Conservation (phyloP, 2,329 filamentous ascomycete genomes). For the Talaromyces rugulosus region DNA sequence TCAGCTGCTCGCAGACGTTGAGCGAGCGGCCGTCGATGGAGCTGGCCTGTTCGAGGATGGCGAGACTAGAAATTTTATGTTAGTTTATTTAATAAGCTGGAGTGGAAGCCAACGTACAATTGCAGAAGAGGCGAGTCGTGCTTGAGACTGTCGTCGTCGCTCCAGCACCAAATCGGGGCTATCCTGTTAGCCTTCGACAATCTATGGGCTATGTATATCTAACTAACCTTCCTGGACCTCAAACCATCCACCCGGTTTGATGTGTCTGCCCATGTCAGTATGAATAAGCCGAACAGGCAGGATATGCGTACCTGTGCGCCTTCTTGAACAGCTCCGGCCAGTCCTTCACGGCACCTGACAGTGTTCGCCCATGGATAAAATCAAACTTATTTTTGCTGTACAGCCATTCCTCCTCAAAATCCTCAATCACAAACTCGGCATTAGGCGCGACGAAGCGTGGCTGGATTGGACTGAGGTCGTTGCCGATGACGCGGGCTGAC, state of each 20-base stretch:
- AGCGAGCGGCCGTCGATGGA: slow-evolving; percentile 8
- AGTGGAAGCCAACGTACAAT: not conserved
- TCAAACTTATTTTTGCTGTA: slow-evolving; percentile 16
- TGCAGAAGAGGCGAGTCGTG: slow-evolving; percentile 8
- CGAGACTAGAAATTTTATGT: not conserved
- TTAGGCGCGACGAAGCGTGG: slow-evolving; percentile 14
- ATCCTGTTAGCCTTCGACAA: not conserved
- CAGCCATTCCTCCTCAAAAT: slow-evolving; percentile 17
- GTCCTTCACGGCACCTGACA: slow-evolving; percentile 12
- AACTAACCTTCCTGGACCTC: slow-evolving; percentile 13
- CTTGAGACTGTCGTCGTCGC: slow-evolving; percentile 17
- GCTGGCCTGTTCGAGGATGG: slow-evolving; percentile 3
- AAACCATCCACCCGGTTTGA: slow-evolving; percentile 19
- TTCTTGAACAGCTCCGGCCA: slow-evolving; percentile 13
- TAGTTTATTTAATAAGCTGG: not conserved
- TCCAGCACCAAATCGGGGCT: slow-evolving; percentile 14
- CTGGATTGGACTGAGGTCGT: slow-evolving; percentile 10
- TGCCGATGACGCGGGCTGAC: slow-evolving; percentile 8
- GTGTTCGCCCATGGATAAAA: slow-evolving; percentile 17
- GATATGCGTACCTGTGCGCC: slow-evolving; percentile 7
- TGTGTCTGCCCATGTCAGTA: slow-evolving; percentile 7
- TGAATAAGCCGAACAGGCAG: not conserved
- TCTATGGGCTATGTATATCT: too few relatives aligned
- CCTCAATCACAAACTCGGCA: slow-evolving; percentile 19
- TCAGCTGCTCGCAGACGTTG: slow-evolving; percentile 11